Conservation (phyloP, 306 rosid genomes). For the Arachis stenosperma region DNA sequence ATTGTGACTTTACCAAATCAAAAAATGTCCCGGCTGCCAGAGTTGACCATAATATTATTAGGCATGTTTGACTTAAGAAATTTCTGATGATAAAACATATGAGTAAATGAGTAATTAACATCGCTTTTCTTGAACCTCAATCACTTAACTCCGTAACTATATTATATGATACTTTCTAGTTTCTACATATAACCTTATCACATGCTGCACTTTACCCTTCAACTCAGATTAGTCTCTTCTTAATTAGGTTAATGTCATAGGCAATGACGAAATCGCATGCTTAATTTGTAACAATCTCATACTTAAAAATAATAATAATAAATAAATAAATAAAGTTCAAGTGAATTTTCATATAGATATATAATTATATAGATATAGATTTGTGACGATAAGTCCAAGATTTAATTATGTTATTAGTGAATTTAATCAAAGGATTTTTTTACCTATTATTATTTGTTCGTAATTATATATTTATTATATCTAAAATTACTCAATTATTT, state of each 20-base stretch:
- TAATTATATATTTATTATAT: no score
- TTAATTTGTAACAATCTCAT: no score
- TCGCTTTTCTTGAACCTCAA: neutral
- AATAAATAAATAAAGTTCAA: no score
- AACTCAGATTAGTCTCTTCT: neutral
- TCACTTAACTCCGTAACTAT: neutral
- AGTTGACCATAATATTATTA: neutral
- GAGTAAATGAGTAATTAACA: neutral
- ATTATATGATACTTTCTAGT: neutral
- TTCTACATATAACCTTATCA: neutral
- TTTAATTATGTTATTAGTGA: no score
- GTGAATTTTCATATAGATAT: no score
- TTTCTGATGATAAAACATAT: neutral
- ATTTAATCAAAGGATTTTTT: no score
- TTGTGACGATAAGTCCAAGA: no score
- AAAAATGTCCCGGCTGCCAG: neutral
- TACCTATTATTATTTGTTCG: no score
- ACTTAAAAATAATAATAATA: no score
- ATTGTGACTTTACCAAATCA: neutral
- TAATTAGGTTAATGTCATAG: neutral
- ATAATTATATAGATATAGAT: no score
- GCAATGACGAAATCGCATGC: neutral
- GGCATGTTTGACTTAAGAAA: neutral
- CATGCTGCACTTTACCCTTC: neutral
- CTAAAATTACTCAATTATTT: no score